A percentile compares a stretch with the other conserved stretches of the same genome.
These are phyloP conservation scores for Chrysoporthe puriensis DNA, from an alignment of 2,329 filamentous ascomycete genomes.

Conservation along the genomic window DNA sequence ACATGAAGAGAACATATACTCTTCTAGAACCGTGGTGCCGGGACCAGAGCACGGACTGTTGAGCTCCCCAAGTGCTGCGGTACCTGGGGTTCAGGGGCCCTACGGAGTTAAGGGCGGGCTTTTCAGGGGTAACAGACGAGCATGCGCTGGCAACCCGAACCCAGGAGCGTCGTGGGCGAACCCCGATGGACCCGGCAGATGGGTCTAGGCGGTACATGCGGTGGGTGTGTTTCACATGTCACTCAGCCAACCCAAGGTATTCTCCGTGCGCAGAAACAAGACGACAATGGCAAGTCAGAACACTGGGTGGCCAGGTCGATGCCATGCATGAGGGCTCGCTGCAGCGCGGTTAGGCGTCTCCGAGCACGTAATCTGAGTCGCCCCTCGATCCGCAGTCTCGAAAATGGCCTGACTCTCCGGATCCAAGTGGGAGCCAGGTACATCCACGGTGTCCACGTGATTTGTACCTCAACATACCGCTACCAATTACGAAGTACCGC, in stretches of 20 bases:
- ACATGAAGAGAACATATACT: too few species aligned
- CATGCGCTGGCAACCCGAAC: constrained; percentile 16
- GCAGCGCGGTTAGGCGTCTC: not conserved
- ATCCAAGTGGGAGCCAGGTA: constrained; percentile 9
- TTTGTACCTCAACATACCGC: constrained; percentile 22
- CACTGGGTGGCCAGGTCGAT: not conserved
- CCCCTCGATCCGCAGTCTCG: constrained; percentile 2
- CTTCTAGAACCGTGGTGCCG: not conserved
- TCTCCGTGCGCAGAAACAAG: constrained; percentile 2
- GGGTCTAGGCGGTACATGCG: constrained; percentile 15
- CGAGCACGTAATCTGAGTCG: not conserved
- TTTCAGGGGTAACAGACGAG: constrained; percentile 3
- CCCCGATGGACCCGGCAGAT: constrained; percentile 4
- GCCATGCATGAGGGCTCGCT: not conserved
- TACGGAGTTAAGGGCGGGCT: constrained; percentile 7
- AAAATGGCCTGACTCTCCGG: constrained; percentile 14
- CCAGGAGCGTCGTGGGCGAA: constrained; percentile 10
- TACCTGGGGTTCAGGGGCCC: not conserved
- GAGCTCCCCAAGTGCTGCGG: not conserved
- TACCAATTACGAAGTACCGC: not conserved
- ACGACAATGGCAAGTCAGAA: constrained; percentile 2
- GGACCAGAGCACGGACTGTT: not conserved
- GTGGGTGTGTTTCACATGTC: constrained; percentile 26
- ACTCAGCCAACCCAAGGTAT: constrained; percentile 11
- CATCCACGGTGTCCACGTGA: constrained; percentile 20